Evolutionary conservation across 805 yeast species (phyloP), one percentile per base, ranked within the genome.

Genomic region (Blastobotrys peoriensis): DNA sequence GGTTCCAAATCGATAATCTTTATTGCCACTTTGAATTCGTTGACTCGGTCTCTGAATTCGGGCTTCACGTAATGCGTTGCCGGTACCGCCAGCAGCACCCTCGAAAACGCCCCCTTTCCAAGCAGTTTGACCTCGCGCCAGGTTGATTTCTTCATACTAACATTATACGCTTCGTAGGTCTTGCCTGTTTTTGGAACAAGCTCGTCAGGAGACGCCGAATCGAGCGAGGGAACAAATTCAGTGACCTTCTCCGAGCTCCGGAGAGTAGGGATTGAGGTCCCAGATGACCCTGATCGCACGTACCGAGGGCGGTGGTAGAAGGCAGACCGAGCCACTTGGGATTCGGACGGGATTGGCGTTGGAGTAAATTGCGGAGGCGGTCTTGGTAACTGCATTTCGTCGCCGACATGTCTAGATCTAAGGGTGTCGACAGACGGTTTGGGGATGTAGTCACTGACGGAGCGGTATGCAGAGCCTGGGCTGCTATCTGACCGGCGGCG

Each of bases 1-100:
- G 66, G 56, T 1, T 70, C 69, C 34, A 75, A 63, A 15, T 63
- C 64, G 4, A 79, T 70, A 36, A 85, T 74, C 60, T 91, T 91
- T 30, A 91, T 73, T 0, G 97, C 97, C 3, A 81, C 81, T 20
- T 61, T 35, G 30, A 41, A 41, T 5, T 51, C 52, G 13, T 54
- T 55, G 17, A 53, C 54, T 4, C 38, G 37, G 6, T 40, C 48
- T 3, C 23, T 35, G 21, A 34, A 46, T 20, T 51, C 59, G 2
- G 70, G 67, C 41, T 59, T 62, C 9, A 63, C 61, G 22, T 57
- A 44, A 15, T 49, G 44, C 19, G 17, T 35, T 9, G 49, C 48
- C 5, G 58, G 66, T 13, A 51, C 42, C 3, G 70, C 72, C 30
- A 68, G 55, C 5, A 68, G 60, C 18, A 68, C 73, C 35, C 58